Base-by-base conservation (phyloP, 192 early-diverging fungal species). In the Dissophora globulifera region DNA sequence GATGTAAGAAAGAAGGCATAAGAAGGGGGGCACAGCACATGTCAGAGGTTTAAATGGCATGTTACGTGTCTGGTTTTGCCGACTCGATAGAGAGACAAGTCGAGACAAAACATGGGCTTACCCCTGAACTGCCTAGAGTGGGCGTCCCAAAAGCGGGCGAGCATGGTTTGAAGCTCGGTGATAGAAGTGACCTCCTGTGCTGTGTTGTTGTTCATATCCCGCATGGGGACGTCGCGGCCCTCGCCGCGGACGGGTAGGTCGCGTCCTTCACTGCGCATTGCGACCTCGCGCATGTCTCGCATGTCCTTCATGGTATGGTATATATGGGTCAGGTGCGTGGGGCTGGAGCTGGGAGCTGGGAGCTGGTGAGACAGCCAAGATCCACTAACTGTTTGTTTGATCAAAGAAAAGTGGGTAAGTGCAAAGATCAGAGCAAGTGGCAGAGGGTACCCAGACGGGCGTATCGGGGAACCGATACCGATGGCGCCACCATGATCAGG, bases 91-190 rank as follows among this genome's bases (percentile, higher is more conserved):
- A n/a, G n/a, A n/a, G n/a, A n/a, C n/a, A n/a, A n/a, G n/a, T n/a
- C n/a, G n/a, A n/a, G n/a, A n/a, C n/a, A n/a, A n/a, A n/a, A n/a
- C n/a, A n/a, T n/a, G n/a, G n/a, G n/a, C 46, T 71, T 42, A 74
- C 69, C 69, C 58, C 49, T 54, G 55, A 74, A 74, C 31, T 74
- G 69, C 40, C 61, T 55, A 10, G 69, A 74, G 49, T 74, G 69
- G 31, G 69, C 69, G 20, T 74, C 69, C 69, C 69, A 74, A 42
- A 74, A 74, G 6, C 69, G 53, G 17, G 60, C 62, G 16, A 74
- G 56, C 69, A 74, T 74, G 27, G 69, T n/a, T 26, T 74, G 69
- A 1, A 74, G 48, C 4, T 74, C 69, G 30, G 55, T 58, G 9
- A 74, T 74, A 6, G 69, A 74, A 6, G 62, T 74, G 35, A 74